These are phyloP conservation scores for Dothideomycetes sp. DNA, from an alignment of 2,329 filamentous ascomycete genomes.

Conservation along the genomic window DNA sequence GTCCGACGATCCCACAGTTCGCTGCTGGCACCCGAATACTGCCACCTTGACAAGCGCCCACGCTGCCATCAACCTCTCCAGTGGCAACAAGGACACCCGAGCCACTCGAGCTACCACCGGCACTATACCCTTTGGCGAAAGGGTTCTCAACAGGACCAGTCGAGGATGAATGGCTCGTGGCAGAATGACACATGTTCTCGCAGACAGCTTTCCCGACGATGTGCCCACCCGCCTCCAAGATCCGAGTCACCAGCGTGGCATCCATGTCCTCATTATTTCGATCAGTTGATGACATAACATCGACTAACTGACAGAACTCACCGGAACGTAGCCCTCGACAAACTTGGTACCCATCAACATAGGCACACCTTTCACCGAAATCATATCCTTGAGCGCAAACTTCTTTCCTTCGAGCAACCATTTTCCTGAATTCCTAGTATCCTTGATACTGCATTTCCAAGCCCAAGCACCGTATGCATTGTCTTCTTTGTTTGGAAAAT, in stretches of 20 bases:
- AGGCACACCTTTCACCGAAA: constrained; percentile 37
- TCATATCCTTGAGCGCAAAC: constrained; percentile 41
- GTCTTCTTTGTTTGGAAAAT: constrained; percentile 25
- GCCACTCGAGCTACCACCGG: constrained; percentile 28
- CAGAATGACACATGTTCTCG: constrained; percentile 39
- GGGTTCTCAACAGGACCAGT: constrained; percentile 37
- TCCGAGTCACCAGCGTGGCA: constrained; percentile 36
- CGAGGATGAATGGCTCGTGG: constrained; percentile 35
- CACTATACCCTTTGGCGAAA: constrained; percentile 27
- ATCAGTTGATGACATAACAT: constrained; percentile 22
- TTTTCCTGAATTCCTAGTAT: constrained; percentile 21
- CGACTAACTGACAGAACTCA: no score
- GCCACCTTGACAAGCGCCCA: constrained; percentile 26
- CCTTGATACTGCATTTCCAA: constrained; percentile 31
- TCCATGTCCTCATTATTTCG: constrained; percentile 32
- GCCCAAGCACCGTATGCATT: constrained; percentile 37
- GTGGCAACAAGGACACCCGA: constrained; percentile 27
- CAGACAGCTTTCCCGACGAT: constrained; percentile 39
- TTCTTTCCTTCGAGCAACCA: constrained; percentile 27
- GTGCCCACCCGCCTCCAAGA: constrained; percentile 34
- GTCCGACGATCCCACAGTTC: constrained; percentile 23
- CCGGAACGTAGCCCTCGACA: constrained; percentile 27
- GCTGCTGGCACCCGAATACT: constrained; percentile 19
- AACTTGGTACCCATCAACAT: constrained; percentile 34
- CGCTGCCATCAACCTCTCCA: constrained; percentile 26